phyloP scores from a whole-genome alignment of 805 yeast species.

The Saturnispora sekii region DNA sequence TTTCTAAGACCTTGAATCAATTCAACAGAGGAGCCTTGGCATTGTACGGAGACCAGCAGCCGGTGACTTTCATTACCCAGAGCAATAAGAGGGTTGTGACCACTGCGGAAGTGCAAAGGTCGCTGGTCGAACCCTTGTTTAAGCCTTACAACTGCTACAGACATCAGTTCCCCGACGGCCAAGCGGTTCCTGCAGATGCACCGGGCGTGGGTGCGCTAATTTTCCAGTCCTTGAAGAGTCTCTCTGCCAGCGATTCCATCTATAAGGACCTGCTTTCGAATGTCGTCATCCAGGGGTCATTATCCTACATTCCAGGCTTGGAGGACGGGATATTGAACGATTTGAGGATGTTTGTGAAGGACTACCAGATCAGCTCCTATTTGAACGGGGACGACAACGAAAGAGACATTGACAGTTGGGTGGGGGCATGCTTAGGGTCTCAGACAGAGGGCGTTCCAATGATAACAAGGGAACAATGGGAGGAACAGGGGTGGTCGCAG shows the following conservation, averaged over 20 bases:
- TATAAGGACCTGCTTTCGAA: slow-evolving; percentile 33
- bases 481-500: slow-evolving; percentile 42
- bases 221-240: slow-evolving; percentile 34
- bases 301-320: slow-evolving; percentile 46
- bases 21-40: slow-evolving; percentile 4
- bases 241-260: slow-evolving; percentile 34
- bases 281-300: slow-evolving; percentile 54
- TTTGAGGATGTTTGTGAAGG: slow-evolving; percentile 44
- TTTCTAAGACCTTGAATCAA: slow-evolving; percentile 22
- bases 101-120: slow-evolving; percentile 1
- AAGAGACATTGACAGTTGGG: slow-evolving; percentile 53
- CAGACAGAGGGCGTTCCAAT: slow-evolving; percentile 50
- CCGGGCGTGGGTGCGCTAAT: slow-evolving; percentile 40
- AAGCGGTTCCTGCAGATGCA: slow-evolving; percentile 36
- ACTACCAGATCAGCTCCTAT: slow-evolving; percentile 33
- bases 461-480: slow-evolving; percentile 48
- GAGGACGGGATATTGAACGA: slow-evolving; percentile 48
- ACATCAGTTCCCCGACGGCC: slow-evolving; percentile 3
- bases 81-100: slow-evolving; percentile 32
- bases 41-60: slow-evolving; percentile 4
- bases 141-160: slow-evolving; percentile 44
- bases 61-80: slow-evolving; percentile 22
- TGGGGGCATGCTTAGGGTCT: slow-evolving; percentile 64
- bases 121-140: slow-evolving; percentile 58
- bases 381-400: slow-evolving; percentile 37